Percentiles rank a stretch among this genome's conserved stretches.
Conservation (phyloP, 2,329 filamentous ascomycete species). For the Cytospora mali region DNA sequence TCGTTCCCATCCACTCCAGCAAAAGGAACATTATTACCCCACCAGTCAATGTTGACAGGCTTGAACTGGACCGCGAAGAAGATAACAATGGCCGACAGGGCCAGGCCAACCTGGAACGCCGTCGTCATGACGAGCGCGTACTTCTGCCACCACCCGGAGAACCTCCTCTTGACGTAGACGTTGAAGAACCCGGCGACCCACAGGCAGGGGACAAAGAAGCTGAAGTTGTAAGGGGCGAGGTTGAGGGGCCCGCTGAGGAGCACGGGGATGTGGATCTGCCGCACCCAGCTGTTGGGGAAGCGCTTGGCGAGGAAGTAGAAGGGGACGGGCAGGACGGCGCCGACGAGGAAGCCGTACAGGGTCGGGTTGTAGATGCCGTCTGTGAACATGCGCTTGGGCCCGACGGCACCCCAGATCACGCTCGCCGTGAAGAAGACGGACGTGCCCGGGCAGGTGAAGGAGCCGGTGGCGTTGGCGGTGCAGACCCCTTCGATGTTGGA, state of each 20-base stretch:
- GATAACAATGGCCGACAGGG: constrained; percentile 54
- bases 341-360: constrained; percentile 54
- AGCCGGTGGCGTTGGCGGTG: not conserved
- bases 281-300: constrained; percentile 33
- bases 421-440: constrained; percentile 61
- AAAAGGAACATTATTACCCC: constrained; percentile 45
- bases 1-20: not conserved
- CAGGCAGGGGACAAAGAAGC: constrained; percentile 44
- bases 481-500: constrained; percentile 53
- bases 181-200: constrained; percentile 52
- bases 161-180: constrained; percentile 49
- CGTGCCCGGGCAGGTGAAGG: constrained; percentile 52
- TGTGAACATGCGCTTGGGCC: constrained; percentile 52
- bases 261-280: constrained; percentile 53
- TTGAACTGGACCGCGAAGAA: constrained; percentile 55
- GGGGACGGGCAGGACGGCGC: constrained; percentile 42
- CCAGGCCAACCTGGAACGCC: constrained; percentile 52
- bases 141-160: constrained; percentile 53
- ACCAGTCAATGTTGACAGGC: constrained; percentile 49
- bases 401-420: constrained; percentile 58
- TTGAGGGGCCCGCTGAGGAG: constrained; percentile 50
- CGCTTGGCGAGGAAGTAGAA: constrained; percentile 26
- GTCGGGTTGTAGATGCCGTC: constrained; percentile 51
- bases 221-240: constrained; percentile 54
- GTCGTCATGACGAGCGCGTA: constrained; percentile 59